A percentile compares a stretch with the other conserved stretches of the same genome.
Conservation (phyloP, 129 eudicot species). For the Helianthus annuus region HanXRQr2.0-SUNRISE NC_035449.2:9047613-9048112, state of each 20-base stretch:
- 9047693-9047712: slow-evolving; percentile 6
- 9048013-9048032: too few species aligned
- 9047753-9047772: slow-evolving; percentile 1
- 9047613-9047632: slow-evolving; percentile 9
- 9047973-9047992: too few species aligned
- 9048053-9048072: too few species aligned
- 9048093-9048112: too few species aligned
- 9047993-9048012: too few species aligned
- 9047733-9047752: slow-evolving; percentile 2
- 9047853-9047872: slow-evolving; percentile 4
- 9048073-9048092: too few species aligned
- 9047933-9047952: too few species aligned
- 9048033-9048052: too few species aligned
- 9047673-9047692: neutral
- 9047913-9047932: too few species aligned
- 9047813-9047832: neutral
- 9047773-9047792: neutral
- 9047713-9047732: slow-evolving; percentile 16
- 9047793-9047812: slow-evolving; percentile 5
- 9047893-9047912: neutral
- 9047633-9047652: neutral
- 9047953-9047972: too few species aligned
- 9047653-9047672: neutral
- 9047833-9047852: neutral
- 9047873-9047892: neutral